Evolutionary conservation across 2,329 filamentous ascomycete genomes (phyloP).

Genomic region (Xenoacremonium recifei): DNA sequence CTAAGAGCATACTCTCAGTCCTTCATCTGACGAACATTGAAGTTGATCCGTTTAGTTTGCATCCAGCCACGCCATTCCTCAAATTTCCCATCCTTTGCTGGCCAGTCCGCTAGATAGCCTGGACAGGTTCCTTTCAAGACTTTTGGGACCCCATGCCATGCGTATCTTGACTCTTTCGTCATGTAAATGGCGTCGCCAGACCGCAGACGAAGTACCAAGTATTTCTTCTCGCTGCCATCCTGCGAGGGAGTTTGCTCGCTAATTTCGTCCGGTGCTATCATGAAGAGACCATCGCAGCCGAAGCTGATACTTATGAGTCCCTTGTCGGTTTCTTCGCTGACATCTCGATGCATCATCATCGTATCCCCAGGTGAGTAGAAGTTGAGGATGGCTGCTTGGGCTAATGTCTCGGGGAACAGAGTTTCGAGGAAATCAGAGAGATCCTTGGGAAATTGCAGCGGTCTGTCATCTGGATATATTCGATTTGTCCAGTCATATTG

Average conservation of each 20-base stretch:
- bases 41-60: constrained; percentile 79
- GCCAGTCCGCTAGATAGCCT: constrained; percentile 71
- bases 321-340: constrained; percentile 78
- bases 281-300: constrained; percentile 87
- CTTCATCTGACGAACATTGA: constrained; percentile 90
- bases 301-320: constrained; percentile 84
- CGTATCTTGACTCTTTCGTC: constrained; percentile 76
- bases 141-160: constrained; percentile 94
- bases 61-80: constrained; percentile 84
- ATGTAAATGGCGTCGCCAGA: constrained; percentile 93
- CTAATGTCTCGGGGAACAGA: constrained; percentile 73
- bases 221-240: constrained; percentile 39
- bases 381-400: constrained; percentile 92
- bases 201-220: constrained; percentile 64
- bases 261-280: constrained; percentile 64
- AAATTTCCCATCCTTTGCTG: constrained; percentile 54
- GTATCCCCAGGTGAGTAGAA: constrained; percentile 89
- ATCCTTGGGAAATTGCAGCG: constrained; percentile 73
- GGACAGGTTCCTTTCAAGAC: constrained; percentile 80
- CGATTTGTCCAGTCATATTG: constrained; percentile 97
- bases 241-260: constrained; percentile 16
- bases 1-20: too few species aligned
- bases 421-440: constrained; percentile 64
- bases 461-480: constrained; percentile 66
- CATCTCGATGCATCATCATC: constrained; percentile 89